Conservation (phyloP, 129 eudicot species). For the Pulicaria dysenterica region DNA sequence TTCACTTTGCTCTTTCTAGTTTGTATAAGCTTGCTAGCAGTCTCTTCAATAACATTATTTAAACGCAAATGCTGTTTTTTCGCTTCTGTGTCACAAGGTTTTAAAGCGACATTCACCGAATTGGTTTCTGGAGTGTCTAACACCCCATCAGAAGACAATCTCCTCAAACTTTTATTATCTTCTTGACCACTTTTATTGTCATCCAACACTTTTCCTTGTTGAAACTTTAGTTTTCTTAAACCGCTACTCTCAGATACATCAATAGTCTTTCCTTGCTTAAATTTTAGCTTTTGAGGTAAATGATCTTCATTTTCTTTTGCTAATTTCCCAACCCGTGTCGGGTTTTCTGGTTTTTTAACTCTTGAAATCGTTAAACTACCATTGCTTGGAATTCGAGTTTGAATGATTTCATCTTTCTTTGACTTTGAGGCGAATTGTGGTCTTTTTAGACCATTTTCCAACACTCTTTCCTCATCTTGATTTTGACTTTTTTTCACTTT, state of each 20-base stretch:
- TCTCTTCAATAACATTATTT: constrained; percentile 67
- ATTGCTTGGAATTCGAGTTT: background rate
- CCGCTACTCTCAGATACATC: constrained; percentile 23
- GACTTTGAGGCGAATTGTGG: background rate
- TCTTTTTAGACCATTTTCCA: constrained; percentile 17
- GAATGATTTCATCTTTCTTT: constrained; percentile 21
- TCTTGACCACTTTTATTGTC: constrained; percentile 7
- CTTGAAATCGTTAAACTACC: constrained; percentile 8
- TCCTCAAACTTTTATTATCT: background rate
- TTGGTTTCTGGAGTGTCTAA: background rate
- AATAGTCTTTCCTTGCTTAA: constrained; percentile 17
- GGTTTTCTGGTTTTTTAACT: constrained; percentile 21
- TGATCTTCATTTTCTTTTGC: constrained; percentile 23
- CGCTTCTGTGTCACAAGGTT: constrained; percentile 20
- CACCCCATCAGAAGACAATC: constrained; percentile 15
- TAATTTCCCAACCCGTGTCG: constrained; percentile 12
- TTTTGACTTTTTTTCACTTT: constrained; percentile 2
- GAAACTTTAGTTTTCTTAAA: constrained; percentile 39
- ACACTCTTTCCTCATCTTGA: constrained; percentile 5
- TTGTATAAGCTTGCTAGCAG: constrained; percentile 60
- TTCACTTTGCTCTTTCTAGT: constrained; percentile 65
- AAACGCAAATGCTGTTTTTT: constrained; percentile 25
- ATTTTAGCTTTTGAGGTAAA: constrained; percentile 34
- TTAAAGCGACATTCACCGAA: background rate
- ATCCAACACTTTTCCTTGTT: constrained; percentile 26